Evolutionary conservation across 768 basidiomycete genomes (phyloP), one percentile per base, ranked within the genome.

Genomic region (Crepidotus variabilis): DNA sequence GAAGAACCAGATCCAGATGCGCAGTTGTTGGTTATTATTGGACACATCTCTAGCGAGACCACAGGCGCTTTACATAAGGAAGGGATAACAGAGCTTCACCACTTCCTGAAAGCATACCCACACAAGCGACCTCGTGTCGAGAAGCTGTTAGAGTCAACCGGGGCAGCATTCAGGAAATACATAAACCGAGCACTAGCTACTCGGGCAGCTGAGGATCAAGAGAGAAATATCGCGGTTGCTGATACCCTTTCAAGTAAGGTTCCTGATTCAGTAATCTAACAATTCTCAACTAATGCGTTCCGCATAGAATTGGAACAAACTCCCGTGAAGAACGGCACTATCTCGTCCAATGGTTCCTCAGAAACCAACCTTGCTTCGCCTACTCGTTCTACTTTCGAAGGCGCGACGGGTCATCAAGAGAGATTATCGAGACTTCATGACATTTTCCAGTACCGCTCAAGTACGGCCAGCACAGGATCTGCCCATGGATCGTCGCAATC

Each of bases 41-140:
- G 85, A 43, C 89, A 94, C 66, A 92, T 92, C 57, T 92, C 90
- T 32, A 90, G 88, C 67, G 89, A 93, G 72, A 90, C 91, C 21
- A 91, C 92, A 3, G 91, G 90, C 14, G 90, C 90, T 14, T 76
- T 92, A 73, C 90, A 94, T 69, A 94, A 94, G 71, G 92, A 96
- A 69, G 92, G 93, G 2, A 94, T 98, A 55, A 95, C 93, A 2
- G 93, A 95, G 64, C 75, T 99, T 21, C 93, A 98, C 68, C 87
- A 93, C 34, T 98, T 94, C 77, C 72, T 98, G 65, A 94, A 94
- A 72, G 87, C 86, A 24, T 85, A 97, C 66, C 94, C 94, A 0
- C 85, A 92, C 63, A 94, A 92, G 67, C 81, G 83, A 64, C 74
- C 84, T 1, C 84, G 84, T 43, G 92, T 94, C 20, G 93, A 94